phyloP scores from a whole-genome alignment of 2,329 filamentous ascomycete species.

The Fusarium lyarnte region DNA sequence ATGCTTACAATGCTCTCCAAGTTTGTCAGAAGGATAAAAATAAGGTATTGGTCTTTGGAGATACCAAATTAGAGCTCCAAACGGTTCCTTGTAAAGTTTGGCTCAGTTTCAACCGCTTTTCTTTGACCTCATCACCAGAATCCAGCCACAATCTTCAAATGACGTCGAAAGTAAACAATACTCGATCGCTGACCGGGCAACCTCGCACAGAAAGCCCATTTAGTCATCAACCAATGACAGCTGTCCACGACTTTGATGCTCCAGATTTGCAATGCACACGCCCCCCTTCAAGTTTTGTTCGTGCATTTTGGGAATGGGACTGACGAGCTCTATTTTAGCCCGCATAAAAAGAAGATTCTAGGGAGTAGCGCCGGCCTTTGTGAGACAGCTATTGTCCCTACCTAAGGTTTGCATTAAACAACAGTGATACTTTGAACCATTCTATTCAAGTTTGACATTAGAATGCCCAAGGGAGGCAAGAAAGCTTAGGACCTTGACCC shows the following conservation, averaged over 20 bases:
- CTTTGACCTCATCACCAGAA: not conserved
- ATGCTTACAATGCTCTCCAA: not conserved
- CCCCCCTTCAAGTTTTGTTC: constrained; percentile 17
- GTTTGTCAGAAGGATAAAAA: not conserved
- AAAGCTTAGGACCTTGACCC: too few species aligned
- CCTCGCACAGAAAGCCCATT: constrained; percentile 10
- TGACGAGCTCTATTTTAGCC: constrained; percentile 9
- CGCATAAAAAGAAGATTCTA: constrained; percentile 14
- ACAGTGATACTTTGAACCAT: not conserved
- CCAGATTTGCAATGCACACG: constrained; percentile 23
- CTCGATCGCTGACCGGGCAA: constrained; percentile 38
- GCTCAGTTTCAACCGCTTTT: not conserved
- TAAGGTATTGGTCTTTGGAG: not conserved
- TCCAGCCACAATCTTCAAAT: constrained; percentile 21
- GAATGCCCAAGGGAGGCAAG: not conserved
- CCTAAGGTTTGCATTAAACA: not conserved
- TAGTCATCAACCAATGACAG: constrained; percentile 26
- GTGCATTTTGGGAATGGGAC: constrained; percentile 8
- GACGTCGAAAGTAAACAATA: constrained; percentile 49
- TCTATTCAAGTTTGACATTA: not conserved
- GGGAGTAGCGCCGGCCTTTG: not conserved
- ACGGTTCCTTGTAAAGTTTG: not conserved
- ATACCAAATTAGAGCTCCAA: not conserved
- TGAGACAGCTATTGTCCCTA: not conserved
- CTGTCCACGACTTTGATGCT: constrained; percentile 21